A percentile compares a stretch with the other conserved stretches of the same genome.
Conservation (phyloP, 768 basidiomycete genomes). For the Suillus hirtellus region DNA sequence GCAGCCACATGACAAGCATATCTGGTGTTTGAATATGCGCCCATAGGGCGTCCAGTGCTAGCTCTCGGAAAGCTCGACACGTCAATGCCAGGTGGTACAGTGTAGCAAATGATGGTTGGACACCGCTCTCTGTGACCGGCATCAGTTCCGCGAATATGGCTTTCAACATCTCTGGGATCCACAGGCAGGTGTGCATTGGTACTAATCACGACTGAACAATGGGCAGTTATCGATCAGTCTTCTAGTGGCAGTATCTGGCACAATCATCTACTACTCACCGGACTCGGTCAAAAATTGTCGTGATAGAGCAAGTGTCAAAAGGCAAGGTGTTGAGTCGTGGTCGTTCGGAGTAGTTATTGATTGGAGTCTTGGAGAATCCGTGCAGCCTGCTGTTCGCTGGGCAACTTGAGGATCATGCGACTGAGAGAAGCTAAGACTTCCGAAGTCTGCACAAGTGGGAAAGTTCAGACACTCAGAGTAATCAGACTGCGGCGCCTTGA, state of each 20-base stretch:
- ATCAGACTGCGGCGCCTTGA: background rate
- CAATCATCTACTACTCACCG: background rate
- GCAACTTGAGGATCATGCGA: background rate
- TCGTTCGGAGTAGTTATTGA: background rate
- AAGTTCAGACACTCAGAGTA: background rate
- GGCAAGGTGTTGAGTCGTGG: background rate
- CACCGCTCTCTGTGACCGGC: background rate
- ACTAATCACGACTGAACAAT: background rate
- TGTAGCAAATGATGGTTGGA: background rate
- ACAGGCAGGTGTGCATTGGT: background rate
- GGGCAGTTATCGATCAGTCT: background rate
- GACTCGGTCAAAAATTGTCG: background rate
- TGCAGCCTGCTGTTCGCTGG: background rate
- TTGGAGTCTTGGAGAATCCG: background rate
- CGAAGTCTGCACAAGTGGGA: background rate
- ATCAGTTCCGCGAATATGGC: background rate
- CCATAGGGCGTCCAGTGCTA: background rate
- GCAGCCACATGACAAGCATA: background rate
- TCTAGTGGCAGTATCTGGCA: background rate
- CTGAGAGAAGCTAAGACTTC: background rate
- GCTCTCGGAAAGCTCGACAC: background rate
- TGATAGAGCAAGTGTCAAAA: background rate
- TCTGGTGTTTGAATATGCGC: background rate
- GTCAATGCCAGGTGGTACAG: background rate
- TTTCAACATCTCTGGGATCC: background rate